These are phyloP conservation scores for Allium cepa DNA, from an alignment of 106 monocot species.

Conservation along the genomic window DNA sequence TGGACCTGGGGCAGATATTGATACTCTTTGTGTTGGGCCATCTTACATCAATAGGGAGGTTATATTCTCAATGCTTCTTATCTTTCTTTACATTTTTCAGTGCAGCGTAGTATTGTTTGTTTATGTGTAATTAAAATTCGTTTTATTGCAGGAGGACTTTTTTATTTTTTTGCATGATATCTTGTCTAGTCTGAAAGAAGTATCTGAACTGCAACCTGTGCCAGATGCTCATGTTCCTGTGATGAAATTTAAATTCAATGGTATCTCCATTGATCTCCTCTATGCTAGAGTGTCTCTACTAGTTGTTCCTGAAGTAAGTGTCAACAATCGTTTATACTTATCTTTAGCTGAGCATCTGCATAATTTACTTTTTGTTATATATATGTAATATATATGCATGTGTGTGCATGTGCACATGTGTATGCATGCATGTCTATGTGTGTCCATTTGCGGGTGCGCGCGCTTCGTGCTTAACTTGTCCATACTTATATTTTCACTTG, in stretches of 20 bases:
- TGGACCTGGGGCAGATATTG: conserved; percentile 90
- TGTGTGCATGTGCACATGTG: background rate
- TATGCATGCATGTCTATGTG: background rate
- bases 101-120: background rate
- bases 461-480: too few species aligned
- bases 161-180: conserved; percentile 83
- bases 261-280: conserved; percentile 95
- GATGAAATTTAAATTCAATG: conserved; percentile 91
- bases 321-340: background rate
- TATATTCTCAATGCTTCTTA: background rate
- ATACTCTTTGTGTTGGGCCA: conserved; percentile 93
- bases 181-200: conserved; percentile 64
- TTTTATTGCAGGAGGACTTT: conserved; percentile 71
- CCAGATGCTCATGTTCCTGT: conserved; percentile 99
- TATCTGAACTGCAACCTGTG: conserved; percentile 85
- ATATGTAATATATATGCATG: background rate
- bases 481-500: too few species aligned
- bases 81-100: background rate
- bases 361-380: background rate
- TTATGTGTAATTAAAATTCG: background rate
- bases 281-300: conserved; percentile 91
- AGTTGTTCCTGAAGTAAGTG: conserved; percentile 83
- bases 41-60: conserved; percentile 99
- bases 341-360: background rate
- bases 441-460: too few species aligned